A percentile compares a stretch with the other conserved stretches of the same genome.
Evolutionary conservation across 2,329 filamentous ascomycete genomes (phyloP).

Genomic region (Ampelomyces quisqualis): DNA sequence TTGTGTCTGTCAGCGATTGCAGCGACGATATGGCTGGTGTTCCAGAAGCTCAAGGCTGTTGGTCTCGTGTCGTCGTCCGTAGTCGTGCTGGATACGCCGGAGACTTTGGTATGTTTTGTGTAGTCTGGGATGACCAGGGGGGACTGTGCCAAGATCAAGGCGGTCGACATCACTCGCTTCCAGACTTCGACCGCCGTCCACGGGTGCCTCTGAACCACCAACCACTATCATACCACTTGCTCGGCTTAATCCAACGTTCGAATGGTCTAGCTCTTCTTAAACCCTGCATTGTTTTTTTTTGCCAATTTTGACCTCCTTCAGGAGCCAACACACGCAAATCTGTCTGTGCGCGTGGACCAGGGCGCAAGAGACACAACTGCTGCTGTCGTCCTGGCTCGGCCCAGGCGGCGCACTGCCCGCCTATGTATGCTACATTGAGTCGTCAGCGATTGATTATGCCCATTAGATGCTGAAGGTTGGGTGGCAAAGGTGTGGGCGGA

Average conservation of each 20-base stretch:
- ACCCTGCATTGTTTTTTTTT: conserved; percentile 1
- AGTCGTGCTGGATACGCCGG: no score
- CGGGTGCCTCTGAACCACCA: conserved; percentile 10
- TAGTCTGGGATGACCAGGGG: neutral
- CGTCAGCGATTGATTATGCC: neutral
- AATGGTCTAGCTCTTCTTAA: conserved; percentile 10
- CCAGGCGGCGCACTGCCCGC: neutral
- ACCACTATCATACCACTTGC: conserved; percentile 10
- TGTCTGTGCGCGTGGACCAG: conserved; percentile 12
- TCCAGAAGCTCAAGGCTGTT: neutral
- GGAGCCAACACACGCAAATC: conserved; percentile 2
- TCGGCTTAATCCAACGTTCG: conserved; percentile 4
- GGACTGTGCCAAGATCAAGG: conserved; percentile 4
- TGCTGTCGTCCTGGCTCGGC: neutral
- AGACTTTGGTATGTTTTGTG: no score
- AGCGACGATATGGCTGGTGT: neutral
- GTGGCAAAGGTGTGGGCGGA: no score
- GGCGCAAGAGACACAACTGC: conserved; percentile 5
- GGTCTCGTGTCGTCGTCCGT: no score
- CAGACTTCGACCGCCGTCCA: conserved; percentile 4
- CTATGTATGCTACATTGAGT: neutral
- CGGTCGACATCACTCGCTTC: conserved; percentile 8
- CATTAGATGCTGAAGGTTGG: no score
- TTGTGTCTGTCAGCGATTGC: no score
- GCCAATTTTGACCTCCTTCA: conserved; percentile 12